Base-by-base conservation (phyloP, 768 basidiomycete species). In the Mycena pura region DNA sequence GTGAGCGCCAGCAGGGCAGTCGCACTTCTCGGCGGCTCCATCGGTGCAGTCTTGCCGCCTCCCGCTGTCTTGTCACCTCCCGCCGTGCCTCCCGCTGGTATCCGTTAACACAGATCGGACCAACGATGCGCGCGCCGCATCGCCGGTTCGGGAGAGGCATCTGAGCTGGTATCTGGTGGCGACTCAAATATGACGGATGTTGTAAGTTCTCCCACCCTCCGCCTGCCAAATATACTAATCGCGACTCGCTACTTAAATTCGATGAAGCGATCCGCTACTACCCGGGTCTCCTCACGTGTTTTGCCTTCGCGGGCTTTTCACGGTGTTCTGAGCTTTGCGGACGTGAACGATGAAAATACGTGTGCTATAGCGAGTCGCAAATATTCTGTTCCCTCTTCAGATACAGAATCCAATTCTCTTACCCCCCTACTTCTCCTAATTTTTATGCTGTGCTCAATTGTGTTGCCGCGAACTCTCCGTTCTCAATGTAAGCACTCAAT, bases 351-450 rank as follows among this genome's bases (percentile, higher is more conserved):
- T 29, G n/a, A 40, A 24, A 36, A 57, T n/a, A n/a, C 13, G 47
- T 38, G 22, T 19, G 25, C 19, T 43, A 19, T 43, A 58, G 21
- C 48, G 57, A 58, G 57, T 43, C 48, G 48, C 57, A 43, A 48
- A 57, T 48, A 48, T 31, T 57, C 40, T 58, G 47, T 32, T 58
- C 44, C 13, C 21, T 36, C 19, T 25, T n/a, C 28, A 58, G 57
- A 58, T 50, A 15, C 13, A 0, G 14, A 49, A 50, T 57, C 29
- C 47, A 31, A 46, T 10, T 11, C 24, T 31, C 40, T 24, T 5
- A 8, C 47, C 43, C 39, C 57, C 11, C 10, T 40, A 5, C 13
- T 47, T 6, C 47, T 57, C 5, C 21, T 46, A 15, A 0, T 47
- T 15, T 13, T 46, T 1, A 3, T 38, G 1, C 34, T 57, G 1